These are phyloP conservation scores for Syzygium aromaticum DNA, from an alignment of 345 rosid genomes.

Conservation along the genomic window DNA sequence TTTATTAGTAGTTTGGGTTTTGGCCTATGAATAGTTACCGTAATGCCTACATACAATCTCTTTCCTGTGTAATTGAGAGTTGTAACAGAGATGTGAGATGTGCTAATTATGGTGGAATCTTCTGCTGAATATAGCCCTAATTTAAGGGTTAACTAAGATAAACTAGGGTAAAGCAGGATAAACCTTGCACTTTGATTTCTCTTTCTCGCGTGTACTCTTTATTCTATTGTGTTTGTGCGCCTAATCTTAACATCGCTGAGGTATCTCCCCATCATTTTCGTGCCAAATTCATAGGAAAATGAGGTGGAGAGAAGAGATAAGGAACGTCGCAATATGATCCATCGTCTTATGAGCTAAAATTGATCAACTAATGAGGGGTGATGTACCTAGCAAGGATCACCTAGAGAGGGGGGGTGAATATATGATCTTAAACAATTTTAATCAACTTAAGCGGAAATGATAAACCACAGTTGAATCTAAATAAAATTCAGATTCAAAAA, in stretches of 20 bases:
- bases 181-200: not conserved
- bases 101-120: not conserved
- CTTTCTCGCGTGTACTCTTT: not conserved
- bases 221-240: too few relatives aligned
- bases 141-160: not conserved
- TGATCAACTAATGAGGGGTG: too few relatives aligned
- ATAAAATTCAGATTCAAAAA: too few relatives aligned
- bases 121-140: not conserved
- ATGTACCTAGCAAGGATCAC: too few relatives aligned
- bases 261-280: not conserved
- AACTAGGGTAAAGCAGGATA: not conserved
- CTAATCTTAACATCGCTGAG: not conserved
- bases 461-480: too few relatives aligned
- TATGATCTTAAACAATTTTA: too few relatives aligned
- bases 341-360: too few relatives aligned
- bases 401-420: too few relatives aligned
- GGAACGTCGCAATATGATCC: not conserved
- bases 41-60: not conserved
- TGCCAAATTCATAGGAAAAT: not conserved
- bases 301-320: not conserved
- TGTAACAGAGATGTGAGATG: not conserved
- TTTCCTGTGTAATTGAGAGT: not conserved
- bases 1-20: not conserved
- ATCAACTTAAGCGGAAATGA: too few relatives aligned
- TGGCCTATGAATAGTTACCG: not conserved